phyloP scores from a whole-genome alignment of 148 eudicot genomes.

The Rhododendron henanense region DNA sequence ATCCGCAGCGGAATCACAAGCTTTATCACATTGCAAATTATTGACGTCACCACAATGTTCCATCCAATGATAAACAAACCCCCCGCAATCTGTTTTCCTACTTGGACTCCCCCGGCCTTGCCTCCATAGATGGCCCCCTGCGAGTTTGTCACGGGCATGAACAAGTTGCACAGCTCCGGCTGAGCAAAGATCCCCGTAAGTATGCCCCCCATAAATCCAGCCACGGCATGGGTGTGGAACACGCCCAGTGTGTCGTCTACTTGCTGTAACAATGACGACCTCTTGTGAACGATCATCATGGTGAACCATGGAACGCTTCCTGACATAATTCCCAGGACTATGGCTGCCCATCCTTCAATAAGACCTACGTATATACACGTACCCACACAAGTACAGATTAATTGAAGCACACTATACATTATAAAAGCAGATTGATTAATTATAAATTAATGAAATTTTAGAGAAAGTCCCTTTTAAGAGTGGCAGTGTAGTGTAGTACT shows the following conservation, averaged over 20 bases:
- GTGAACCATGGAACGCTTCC: constrained; percentile 7
- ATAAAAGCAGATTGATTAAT: too few species aligned
- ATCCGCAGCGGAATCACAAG: not conserved
- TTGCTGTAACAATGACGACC: not conserved
- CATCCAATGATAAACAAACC: not conserved
- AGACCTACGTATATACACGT: not conserved
- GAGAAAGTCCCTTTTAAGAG: too few species aligned
- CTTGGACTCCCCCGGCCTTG: not conserved
- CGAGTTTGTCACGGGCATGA: not conserved
- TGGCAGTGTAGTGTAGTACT: too few species aligned
- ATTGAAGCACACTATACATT: not conserved
- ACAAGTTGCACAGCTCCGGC: not conserved
- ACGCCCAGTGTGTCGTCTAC: constrained; percentile 6
- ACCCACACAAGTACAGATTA: not conserved
- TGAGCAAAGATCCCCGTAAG: not conserved
- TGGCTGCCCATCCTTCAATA: constrained; percentile 6
- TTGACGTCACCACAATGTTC: constrained; percentile 1
- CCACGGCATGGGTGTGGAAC: constrained; percentile 6
- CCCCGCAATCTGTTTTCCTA: not conserved
- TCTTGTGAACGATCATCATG: constrained; percentile 7
- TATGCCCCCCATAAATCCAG: not conserved
- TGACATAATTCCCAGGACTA: not conserved
- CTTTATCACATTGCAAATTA: not conserved
- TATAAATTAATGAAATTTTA: too few species aligned
- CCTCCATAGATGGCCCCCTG: not conserved